Base-by-base conservation (phyloP, 257 asterid genomes). In the Cynanchum wilfordii region DNA sequence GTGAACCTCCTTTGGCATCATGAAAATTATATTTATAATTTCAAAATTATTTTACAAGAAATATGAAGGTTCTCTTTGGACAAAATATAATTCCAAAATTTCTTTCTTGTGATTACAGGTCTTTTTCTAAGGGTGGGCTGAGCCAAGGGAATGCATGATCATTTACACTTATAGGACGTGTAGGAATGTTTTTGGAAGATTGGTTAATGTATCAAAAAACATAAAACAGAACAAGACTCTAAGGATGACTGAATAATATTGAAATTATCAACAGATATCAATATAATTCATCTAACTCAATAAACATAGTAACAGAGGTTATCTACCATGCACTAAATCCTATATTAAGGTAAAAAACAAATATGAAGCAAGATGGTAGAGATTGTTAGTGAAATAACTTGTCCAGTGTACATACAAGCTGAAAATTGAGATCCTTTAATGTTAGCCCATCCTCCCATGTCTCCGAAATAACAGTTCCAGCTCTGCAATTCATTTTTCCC, bases 371-470 rank as follows among this genome's bases (percentile, higher is more conserved):
- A 24, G 19, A 58, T 25, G 19, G 38, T 58, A 58, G 64, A 25
- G 11, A 58, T 24, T 24, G 2, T 3, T 55, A 8, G 13, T 55
- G 15, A 19, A 7, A 25, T n/a, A 56, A 56, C 11, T 7, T 56
- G 10, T 56, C 62, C 62, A 56, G 29, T 56, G 24, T 50, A 75
- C 96, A 75, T 89, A 95, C 99, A 75, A 95, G 98, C 71, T 92
- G 98, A 78, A 86, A 82, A 85, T 92, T 95, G 79, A 95, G 90
- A 85, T 95, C 99, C 84, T 95, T 92, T 74, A 95, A 78, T 55
- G 86, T 88, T 80, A 89, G 97, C 62, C 98, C 98, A 76, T 95
- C 99, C 88, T 95, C 99, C 99, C 99, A 95, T 20, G 98, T 90
- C 88, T 95, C 99, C 72, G 99, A 90, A 81, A 95, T 87, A 72